phyloP scores from a whole-genome alignment of 495 filamentous ascomycete genomes.

The Penicillium lividum region DNA sequence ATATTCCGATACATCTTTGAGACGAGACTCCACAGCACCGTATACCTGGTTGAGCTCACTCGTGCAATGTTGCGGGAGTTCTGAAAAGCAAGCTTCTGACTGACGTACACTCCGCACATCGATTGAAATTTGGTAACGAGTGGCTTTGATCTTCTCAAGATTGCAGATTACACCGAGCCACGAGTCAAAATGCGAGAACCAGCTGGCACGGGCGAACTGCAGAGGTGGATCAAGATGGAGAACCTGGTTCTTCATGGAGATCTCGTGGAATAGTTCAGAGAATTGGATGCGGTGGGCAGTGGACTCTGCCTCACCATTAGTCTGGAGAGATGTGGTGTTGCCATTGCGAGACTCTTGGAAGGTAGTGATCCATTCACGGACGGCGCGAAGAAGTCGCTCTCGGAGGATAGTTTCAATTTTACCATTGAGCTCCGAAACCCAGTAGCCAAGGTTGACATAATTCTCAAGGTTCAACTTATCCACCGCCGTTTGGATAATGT shows the following conservation, averaged over 20 bases:
- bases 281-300: slow-evolving; percentile 58
- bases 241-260: slow-evolving; percentile 94
- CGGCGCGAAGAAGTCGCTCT: slow-evolving; percentile 73
- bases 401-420: slow-evolving; percentile 78
- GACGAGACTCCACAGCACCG: slow-evolving; percentile 72
- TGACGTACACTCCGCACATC: slow-evolving; percentile 59
- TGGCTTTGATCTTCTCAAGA: slow-evolving; percentile 87
- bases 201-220: slow-evolving; percentile 88
- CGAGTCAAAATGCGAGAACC: slow-evolving; percentile 87
- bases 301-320: slow-evolving; percentile 40
- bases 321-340: slow-evolving; percentile 29
- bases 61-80: slow-evolving; percentile 80
- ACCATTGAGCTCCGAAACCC: slow-evolving; percentile 83
- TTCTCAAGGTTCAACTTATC: slow-evolving; percentile 95
- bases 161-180: slow-evolving; percentile 94
- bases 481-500: slow-evolving; percentile 81
- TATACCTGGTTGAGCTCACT: slow-evolving; percentile 77
- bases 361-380: slow-evolving; percentile 78
- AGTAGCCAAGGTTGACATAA: slow-evolving; percentile 85
- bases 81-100: slow-evolving; percentile 74
- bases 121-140: slow-evolving; percentile 87
- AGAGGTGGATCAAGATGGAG: slow-evolving; percentile 93
- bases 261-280: slow-evolving; percentile 72
- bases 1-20: slow-evolving; percentile 74
- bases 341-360: slow-evolving; percentile 65